Evolutionary conservation across 2,329 filamentous ascomycete species (phyloP).

Genomic region (Hypoxylon sp.): DNA sequence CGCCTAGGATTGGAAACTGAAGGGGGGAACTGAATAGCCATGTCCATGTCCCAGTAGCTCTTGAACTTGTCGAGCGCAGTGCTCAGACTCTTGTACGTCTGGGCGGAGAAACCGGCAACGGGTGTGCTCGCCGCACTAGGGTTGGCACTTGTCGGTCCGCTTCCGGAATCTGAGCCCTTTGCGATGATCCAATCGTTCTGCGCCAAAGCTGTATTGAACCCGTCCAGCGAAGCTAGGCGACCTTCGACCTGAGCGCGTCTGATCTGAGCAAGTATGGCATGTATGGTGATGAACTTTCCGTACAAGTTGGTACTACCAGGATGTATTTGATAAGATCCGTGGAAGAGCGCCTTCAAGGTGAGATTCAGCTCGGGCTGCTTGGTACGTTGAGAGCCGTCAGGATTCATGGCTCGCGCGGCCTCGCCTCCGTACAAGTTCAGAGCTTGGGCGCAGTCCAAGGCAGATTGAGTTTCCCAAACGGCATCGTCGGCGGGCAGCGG

Average conservation of each 20-base stretch:
- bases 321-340: slow-evolving; percentile 65
- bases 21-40: slow-evolving; percentile 70
- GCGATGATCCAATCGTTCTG: slow-evolving; percentile 65
- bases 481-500: slow-evolving; percentile 78
- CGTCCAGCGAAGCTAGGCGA: slow-evolving; percentile 46
- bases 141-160: slow-evolving; percentile 53
- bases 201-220: slow-evolving; percentile 63
- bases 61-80: slow-evolving; percentile 77
- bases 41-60: slow-evolving; percentile 73
- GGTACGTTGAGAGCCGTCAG: slow-evolving; percentile 66
- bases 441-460: slow-evolving; percentile 68
- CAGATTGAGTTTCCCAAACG: slow-evolving; percentile 72
- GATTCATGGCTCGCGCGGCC: slow-evolving; percentile 63
- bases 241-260: slow-evolving; percentile 54
- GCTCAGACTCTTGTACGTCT: slow-evolving; percentile 57
- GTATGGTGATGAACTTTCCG: slow-evolving; percentile 77
- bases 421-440: slow-evolving; percentile 68
- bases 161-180: slow-evolving; percentile 51
- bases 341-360: slow-evolving; percentile 67
- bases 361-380: slow-evolving; percentile 71
- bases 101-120: slow-evolving; percentile 54
- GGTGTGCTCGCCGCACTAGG: slow-evolving; percentile 58
- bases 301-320: slow-evolving; percentile 74
- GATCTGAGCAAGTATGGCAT: slow-evolving; percentile 71
- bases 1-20: slow-evolving; percentile 62